Evolutionary conservation across 768 basidiomycete genomes (phyloP).

Genomic region (Psilocybe azurescens): DNA sequence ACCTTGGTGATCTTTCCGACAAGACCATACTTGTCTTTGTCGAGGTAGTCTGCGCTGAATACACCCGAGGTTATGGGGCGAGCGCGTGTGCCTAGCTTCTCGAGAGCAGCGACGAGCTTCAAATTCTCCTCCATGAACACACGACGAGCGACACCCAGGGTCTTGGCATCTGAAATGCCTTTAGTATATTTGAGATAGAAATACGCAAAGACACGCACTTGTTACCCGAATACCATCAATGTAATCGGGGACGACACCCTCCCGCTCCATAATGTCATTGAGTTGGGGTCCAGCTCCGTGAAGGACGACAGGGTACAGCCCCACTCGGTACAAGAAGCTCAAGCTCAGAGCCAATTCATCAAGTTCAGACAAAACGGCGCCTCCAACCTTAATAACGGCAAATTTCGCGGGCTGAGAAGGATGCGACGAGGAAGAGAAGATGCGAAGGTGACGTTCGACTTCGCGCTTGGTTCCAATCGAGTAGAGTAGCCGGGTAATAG

Average conservation of each 20-base stretch:
- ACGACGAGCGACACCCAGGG: conserved; percentile 90
- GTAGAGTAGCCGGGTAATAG: conserved; percentile 94
- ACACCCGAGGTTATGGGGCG: conserved; percentile 98
- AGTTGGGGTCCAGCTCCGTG: conserved; percentile 97
- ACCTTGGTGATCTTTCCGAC: conserved; percentile 95
- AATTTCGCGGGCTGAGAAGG: conserved; percentile 92
- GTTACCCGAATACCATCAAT: conserved; percentile 98
- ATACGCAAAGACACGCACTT: conserved; percentile 50
- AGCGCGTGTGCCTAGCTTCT: conserved; percentile 94
- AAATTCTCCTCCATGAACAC: conserved; percentile 99
- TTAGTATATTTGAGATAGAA: background rate
- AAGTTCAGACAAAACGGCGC: conserved; percentile 90
- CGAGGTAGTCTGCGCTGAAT: conserved; percentile 96
- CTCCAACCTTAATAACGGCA: conserved; percentile 98
- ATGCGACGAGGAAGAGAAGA: conserved; percentile 94
- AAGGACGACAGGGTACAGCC: conserved; percentile 96
- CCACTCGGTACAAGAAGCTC: conserved; percentile 96
- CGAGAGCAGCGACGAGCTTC: conserved; percentile 90
- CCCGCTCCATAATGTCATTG: conserved; percentile 91
- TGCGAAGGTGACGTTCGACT: conserved; percentile 97
- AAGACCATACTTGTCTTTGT: conserved; percentile 92
- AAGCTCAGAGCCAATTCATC: conserved; percentile 94
- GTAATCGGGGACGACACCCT: conserved; percentile 95
- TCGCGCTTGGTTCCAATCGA: conserved; percentile 97
- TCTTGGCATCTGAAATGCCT: conserved; percentile 76